Percentiles rank a stretch among this genome's conserved stretches.
These are phyloP conservation scores for Wickerhamomyces mucosus DNA, from an alignment of 805 yeast species.

Conservation along the genomic window DNA sequence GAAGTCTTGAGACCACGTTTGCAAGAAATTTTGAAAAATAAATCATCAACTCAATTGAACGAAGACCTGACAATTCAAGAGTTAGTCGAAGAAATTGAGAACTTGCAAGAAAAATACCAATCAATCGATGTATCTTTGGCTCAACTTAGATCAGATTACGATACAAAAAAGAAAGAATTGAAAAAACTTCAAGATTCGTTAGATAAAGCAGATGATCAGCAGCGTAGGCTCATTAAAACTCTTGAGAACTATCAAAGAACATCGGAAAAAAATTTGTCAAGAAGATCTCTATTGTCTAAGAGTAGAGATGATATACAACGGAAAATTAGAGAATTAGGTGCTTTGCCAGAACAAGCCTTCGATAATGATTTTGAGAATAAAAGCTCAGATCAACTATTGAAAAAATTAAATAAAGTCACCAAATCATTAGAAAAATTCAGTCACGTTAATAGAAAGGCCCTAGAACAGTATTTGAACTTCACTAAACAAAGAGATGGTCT, in stretches of 20 bases:
- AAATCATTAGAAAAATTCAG: constrained; percentile 51
- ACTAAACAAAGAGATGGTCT: constrained; percentile 64
- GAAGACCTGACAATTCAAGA: constrained; percentile 13
- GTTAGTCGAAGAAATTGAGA: constrained; percentile 16
- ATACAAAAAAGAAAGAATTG: constrained; percentile 13
- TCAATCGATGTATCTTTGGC: constrained; percentile 19
- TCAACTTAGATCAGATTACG: constrained; percentile 6
- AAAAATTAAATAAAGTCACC: constrained; percentile 42
- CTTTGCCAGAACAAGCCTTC: constrained; percentile 79
- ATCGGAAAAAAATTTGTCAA: constrained; percentile 57
- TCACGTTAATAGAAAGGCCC: constrained; percentile 83
- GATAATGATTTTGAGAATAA: constrained; percentile 31
- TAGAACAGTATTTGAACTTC: constrained; percentile 72
- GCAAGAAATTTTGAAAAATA: constrained; percentile 25
- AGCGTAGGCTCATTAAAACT: constrained; percentile 39
- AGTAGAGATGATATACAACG: constrained; percentile 66
- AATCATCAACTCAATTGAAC: constrained; percentile 4
- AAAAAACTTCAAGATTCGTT: constrained; percentile 29
- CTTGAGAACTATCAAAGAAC: constrained; percentile 52
- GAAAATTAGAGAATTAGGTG: constrained; percentile 78
- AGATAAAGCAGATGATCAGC: constrained; percentile 47
- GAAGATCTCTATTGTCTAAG: constrained; percentile 44
- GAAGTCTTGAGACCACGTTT: constrained; percentile 48
- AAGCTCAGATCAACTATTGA: constrained; percentile 43
- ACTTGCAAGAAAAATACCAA: constrained; percentile 22